Base-by-base conservation (phyloP, 2,329 filamentous ascomycete species). In the Penicillium sp. region DNA sequence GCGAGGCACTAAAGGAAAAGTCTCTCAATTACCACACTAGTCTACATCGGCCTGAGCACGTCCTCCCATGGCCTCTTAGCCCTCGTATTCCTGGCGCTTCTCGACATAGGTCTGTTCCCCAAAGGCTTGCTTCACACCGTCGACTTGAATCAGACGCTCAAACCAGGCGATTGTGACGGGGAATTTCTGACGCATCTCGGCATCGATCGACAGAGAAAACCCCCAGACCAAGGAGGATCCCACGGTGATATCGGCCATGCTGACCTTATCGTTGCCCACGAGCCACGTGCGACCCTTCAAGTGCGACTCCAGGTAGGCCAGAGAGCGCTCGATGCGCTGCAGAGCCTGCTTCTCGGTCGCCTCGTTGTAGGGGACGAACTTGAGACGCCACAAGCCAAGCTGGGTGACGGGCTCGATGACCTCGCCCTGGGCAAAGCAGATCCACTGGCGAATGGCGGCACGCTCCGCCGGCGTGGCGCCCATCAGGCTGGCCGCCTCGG, bases 381-480 rank as follows among this genome's bases (percentile, higher is more conserved):
- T 57, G 7, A 64, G 2, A 1, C 63, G 56, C 52, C 57, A 58
- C 39, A 62, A 29, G 1, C 49, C 47, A 24, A 59, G 39, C 13
- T 51, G 50, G 2, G 55, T 48, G n/a, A 60, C 36, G 9, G 50
- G 51, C 11, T 51, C 48, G 8, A 53, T 6, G 32, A 62, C 32
- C 50, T 64, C 63, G 40, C 54, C 58, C 49, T 75, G 68, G 11
- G 70, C 58, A 53, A 72, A 74, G 46, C 56, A 62, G n/a, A 70
- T 59, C 76, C 75, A 80, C 57, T 76, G 67, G 27, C 66, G 59
- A 59, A 78, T 69, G 7, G 62, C 56, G 0, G 74, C 73, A 32
- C 68, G 64, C 43, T 72, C 66, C 50, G 71, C 66, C 6, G 64
- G 43, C 33, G 70, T 73, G 3, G 54, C 40, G 25, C 76, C 76